Base-by-base conservation (phyloP, 805 yeast genomes). In the Priceomyces castillae region DNA sequence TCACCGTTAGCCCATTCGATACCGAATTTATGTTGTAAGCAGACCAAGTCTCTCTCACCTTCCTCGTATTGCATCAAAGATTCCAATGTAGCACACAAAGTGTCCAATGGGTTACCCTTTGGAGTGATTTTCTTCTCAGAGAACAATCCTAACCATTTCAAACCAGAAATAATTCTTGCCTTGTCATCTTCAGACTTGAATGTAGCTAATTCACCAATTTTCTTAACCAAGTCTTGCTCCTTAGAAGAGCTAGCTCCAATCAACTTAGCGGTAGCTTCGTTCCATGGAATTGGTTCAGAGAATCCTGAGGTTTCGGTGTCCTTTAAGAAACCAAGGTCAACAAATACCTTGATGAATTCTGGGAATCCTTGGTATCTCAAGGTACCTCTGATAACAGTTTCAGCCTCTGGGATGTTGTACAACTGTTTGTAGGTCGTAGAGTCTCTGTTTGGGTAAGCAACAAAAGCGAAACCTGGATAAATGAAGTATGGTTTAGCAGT, bases 281-380 rank as follows among this genome's bases (percentile, higher is more conserved):
- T 90, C 99, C 99, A 94, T 38, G 95, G 76, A 46, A 75, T 68
- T 42, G 69, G 61, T 45, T 71, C 60, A 46, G 76, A 58, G 70
- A 90, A 82, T 50, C 76, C 70, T 47, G 79, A 83, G 49, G 69
- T 66, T 51, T 78, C 78, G 22, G 80, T 84, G 56, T 94, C 99
- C 64, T 81, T 82, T 63, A 94, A 77, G 79, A 94, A 84, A 19
- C 97, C 97, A 56, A 90, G 71, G 69, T 92, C 98, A 46, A 94
- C 98, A 40, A 94, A 78, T 37, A 85, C 97, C 74, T 90, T 90
- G 67, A 90, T 84, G 67, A 94, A 92, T 74, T 92, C 96, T 47
- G 98, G 97, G 92, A 94, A 94, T 40, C 99, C 99, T 74, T 90
- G 97, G 82, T 78, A 94, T 75, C 99, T 82, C 64, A 94, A 78